Evolutionary conservation across 2,329 filamentous ascomycete genomes (phyloP), one percentile per base, ranked within the genome.

Genomic region (Didymella sp.): DNA sequence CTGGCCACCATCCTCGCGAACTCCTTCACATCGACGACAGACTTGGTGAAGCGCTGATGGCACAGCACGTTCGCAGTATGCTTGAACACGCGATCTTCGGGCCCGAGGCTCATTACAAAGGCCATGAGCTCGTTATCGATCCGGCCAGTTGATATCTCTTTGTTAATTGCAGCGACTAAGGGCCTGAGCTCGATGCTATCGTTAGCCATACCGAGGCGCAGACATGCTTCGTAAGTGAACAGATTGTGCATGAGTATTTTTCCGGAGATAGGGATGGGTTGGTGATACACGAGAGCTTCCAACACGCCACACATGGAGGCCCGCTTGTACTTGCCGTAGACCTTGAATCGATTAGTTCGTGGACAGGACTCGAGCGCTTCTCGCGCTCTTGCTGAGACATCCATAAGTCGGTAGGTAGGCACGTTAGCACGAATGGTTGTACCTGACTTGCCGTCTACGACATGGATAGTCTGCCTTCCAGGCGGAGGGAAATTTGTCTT

Each of bases 141-240:
- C 1, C 25, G 15, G 1, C n/a, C n/a, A 7, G 1, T 15, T 7
- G 53, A 51, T 4, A 56, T 17, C 17, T 50, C 35, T 8, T 17
- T 11, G 27, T 45, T 35, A 9, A 56, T 37, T 2, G 25, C 11
- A 8, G 21, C 13, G 5, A 41, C 11, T 4, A 56, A 27, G 4
- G 25, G 28, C 33, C 37, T 56, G 15, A 56, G 7, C 1, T 22
- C 12, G 17, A 8, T 6, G 21, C 45, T 27, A 1, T 35, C 24
- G 33, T 19, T 31, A 2, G 17, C 6, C 12, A 56, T 42, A 2
- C 53, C 35, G 1, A 56, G 27, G 22, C 53, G 47, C 27, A 51
- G 8, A 19, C 41, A 45, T 3, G 53, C 53, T 42, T 56, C 47
- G 28, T 56, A 56, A 6, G 33, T 51, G 6, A 41, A 22, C 2